Evolutionary conservation across 176 grass and related monocot species (phyloP).

Genomic region (Hsuehochloa calcarea): DNA sequence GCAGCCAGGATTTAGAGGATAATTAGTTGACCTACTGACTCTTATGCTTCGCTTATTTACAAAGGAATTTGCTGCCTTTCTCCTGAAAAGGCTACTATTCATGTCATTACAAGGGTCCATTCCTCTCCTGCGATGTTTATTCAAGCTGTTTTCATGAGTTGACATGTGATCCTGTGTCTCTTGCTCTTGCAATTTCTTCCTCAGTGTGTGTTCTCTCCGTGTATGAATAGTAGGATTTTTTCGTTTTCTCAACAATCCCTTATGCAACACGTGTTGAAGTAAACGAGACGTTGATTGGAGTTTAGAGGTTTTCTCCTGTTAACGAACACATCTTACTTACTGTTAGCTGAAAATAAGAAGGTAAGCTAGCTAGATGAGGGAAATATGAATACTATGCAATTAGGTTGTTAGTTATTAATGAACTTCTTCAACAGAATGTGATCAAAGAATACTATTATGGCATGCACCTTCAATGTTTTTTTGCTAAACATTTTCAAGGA

Average conservation of each 20-base stretch:
- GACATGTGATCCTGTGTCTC: constrained; percentile 23
- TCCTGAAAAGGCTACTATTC: constrained; percentile 22
- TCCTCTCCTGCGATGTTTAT: constrained; percentile 6
- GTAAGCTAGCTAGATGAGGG: background rate
- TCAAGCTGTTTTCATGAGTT: constrained; percentile 34
- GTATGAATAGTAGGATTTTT: constrained; percentile 29
- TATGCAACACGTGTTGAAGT: constrained; percentile 31
- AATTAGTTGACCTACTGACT: constrained; percentile 15
- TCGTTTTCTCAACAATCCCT: constrained; percentile 39
- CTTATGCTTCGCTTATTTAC: constrained; percentile 25
- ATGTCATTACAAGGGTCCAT: constrained; percentile 8
- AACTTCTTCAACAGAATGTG: background rate
- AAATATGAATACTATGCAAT: constrained; percentile 9
- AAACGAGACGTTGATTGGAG: constrained; percentile 41
- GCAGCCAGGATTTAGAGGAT: constrained; percentile 22
- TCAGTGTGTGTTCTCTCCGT: constrained; percentile 15
- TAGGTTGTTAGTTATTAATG: background rate
- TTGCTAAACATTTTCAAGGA: background rate
- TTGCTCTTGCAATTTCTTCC: constrained; percentile 39
- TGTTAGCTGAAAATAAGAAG: constrained; percentile 32
- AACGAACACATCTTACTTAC: constrained; percentile 27
- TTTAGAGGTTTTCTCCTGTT: constrained; percentile 49
- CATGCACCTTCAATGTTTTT: background rate
- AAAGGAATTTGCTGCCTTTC: constrained; percentile 20
- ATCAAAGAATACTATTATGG: background rate